Conservation (phyloP, 2,329 filamentous ascomycete genomes). For the Samsoniella hepiali region DNA sequence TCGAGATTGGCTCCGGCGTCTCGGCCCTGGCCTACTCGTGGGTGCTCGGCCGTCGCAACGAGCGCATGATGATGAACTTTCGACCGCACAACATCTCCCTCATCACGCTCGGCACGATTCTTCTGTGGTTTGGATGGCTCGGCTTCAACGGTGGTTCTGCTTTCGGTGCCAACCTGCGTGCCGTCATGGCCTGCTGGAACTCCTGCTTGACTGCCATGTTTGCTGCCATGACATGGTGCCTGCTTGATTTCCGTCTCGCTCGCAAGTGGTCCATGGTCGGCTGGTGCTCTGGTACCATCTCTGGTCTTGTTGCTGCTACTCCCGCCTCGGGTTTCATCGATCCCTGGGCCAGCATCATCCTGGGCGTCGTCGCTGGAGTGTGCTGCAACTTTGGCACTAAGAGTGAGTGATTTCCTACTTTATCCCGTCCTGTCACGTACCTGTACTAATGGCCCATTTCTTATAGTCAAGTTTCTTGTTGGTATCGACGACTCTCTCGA, state of each 20-base stretch:
- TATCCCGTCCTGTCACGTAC: background rate
- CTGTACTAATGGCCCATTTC: constrained; percentile 19
- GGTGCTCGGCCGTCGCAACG: constrained; percentile 92
- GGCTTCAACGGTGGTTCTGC: constrained; percentile 97
- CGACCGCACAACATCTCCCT: constrained; percentile 97
- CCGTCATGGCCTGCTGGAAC: constrained; percentile 98
- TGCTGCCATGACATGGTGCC: constrained; percentile 85
- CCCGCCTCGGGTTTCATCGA: constrained; percentile 66
- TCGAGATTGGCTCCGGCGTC: constrained; percentile 93
- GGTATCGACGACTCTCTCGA: constrained; percentile 69
- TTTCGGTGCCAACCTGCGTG: constrained; percentile 90
- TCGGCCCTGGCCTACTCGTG: constrained; percentile 92
- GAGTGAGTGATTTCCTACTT: constrained; percentile 29
- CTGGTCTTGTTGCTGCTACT: constrained; percentile 66
- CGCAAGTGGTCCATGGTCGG: constrained; percentile 86
- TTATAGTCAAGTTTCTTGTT: constrained; percentile 56
- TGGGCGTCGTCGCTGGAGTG: constrained; percentile 64
- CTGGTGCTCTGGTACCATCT: constrained; percentile 70
- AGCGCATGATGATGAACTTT: constrained; percentile 99
- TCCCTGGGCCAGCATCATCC: constrained; percentile 63
- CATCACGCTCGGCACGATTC: constrained; percentile 89
- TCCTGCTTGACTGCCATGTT: constrained; percentile 91
- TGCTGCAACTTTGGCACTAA: constrained; percentile 68
- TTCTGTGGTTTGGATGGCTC: constrained; percentile 98
- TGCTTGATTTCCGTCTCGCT: constrained; percentile 92